phyloP scores from a whole-genome alignment of 768 basidiomycete species.

The Strobilomyces dryophilus region DNA sequence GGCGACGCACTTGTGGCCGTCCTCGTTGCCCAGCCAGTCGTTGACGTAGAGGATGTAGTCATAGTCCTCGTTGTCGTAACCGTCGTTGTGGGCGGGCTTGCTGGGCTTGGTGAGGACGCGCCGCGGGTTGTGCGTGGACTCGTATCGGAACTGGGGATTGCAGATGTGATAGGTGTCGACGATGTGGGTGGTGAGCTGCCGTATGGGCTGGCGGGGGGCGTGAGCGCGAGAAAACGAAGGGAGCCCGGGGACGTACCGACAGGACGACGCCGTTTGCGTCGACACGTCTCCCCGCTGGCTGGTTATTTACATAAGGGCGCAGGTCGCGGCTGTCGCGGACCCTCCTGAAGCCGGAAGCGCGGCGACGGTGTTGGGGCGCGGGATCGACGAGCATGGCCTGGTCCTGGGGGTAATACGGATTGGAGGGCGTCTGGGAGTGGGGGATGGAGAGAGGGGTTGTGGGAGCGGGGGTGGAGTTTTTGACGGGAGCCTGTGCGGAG shows the following conservation, averaged over 20 bases:
- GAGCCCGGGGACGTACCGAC: constrained; percentile 55
- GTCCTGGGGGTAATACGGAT: constrained; percentile 58
- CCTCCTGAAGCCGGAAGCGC: constrained; percentile 73
- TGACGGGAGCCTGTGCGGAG: constrained; percentile 42
- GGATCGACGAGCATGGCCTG: constrained; percentile 73
- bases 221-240: constrained; percentile 9
- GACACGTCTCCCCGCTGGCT: constrained; percentile 67
- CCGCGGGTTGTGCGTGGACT: constrained; percentile 90
- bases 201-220: constrained; percentile 40
- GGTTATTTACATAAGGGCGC: constrained; percentile 63
- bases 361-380: constrained; percentile 52
- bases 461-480: constrained; percentile 63
- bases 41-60: constrained; percentile 99
- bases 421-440: constrained; percentile 46
- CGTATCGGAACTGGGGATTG: constrained; percentile 94
- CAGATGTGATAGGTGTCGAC: constrained; percentile 91
- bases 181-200: constrained; percentile 79
- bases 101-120: constrained; percentile 97
- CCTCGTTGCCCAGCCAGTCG: constrained; percentile 92
- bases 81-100: constrained; percentile 93
- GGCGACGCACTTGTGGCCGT: constrained; percentile 82
- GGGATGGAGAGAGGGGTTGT: constrained; percentile 69
- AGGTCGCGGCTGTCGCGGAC: constrained; percentile 76
- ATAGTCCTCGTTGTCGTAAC: constrained; percentile 98
- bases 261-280: constrained; percentile 72